phyloP scores from a whole-genome alignment of 108 stramenopile species.

The Tribonema minus region DNA sequence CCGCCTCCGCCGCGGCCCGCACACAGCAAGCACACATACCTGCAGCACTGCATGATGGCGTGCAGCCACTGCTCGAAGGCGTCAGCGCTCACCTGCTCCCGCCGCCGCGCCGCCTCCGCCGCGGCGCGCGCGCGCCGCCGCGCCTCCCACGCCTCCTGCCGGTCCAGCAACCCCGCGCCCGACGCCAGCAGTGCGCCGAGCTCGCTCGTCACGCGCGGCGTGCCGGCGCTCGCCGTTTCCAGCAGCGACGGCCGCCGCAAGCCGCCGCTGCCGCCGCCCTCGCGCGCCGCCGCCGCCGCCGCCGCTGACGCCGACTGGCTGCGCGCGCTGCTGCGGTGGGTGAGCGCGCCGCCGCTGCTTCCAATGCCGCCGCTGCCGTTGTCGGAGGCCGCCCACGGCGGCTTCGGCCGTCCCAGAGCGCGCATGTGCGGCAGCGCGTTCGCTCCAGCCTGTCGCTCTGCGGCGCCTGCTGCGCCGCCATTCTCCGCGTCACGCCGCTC shows the following conservation, averaged over 20 bases:
- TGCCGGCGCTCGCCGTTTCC: neutral
- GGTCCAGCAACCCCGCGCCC: neutral
- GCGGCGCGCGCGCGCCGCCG: neutral
- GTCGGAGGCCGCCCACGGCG: neutral
- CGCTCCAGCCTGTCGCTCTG: no score
- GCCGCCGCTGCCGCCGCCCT: neutral
- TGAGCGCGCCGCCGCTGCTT: neutral
- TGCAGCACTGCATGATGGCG: no score
- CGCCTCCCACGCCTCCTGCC: neutral
- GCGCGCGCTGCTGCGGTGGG: neutral
- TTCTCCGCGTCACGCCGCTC: no score
- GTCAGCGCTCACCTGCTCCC: neutral
- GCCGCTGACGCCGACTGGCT: neutral
- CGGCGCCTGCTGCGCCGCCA: neutral
- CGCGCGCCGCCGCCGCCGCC: neutral
- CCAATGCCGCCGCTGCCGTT: neutral
- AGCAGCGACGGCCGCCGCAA: no score
- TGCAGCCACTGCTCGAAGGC: no score
- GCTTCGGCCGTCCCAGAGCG: no score
- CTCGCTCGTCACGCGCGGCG: neutral
- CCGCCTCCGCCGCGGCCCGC: neutral
- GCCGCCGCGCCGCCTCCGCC: neutral
- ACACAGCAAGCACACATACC: no score
- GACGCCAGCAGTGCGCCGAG: neutral
- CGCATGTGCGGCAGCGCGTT: no score